Base-by-base conservation (phyloP, 805 yeast genomes). In the Teunomyces cretensis region DNA sequence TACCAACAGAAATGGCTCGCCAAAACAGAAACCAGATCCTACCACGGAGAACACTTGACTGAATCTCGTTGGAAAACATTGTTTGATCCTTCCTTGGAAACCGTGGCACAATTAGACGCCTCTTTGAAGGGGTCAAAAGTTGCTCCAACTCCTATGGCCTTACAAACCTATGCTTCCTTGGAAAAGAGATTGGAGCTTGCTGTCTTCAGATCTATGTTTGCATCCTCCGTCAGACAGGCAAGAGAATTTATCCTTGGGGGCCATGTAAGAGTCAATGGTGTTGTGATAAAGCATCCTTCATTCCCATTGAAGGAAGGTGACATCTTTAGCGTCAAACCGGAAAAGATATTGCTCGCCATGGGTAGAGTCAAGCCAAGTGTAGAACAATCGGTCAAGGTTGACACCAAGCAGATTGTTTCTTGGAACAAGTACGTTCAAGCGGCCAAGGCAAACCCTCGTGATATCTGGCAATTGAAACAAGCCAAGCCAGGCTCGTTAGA, bases 151-250 rank as follows among this genome's bases (percentile, higher is more conserved):
- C 98, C 99, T 7, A 79, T 86, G 70, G 81, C 88, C 36, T 66
- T 90, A 58, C 98, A 94, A 69, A 87, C 97, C 1, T 92, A 74
- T 66, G 96, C 96, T 3, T 83, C 84, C 2, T 70, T 92, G 51
- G 99, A 92, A 65, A 86, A 85, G 60, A 77, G 99, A 61, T 75
- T 92, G 27, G 99, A 92, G 64, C 80, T 86, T 61, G 97, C 97
- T 2, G 57, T 92, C 9, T 94, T 88, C 71, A 83, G 99, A 67
- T 75, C 97, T 14, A 77, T 92, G 86, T 90, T 92, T 72, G 96
- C 98, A 4, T 80, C 96, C 4, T 86, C 96, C 6, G 81, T 89
- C 3, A 83, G 97, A 74, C 98, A 92, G 68, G 96, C 99, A 2
- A 80, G 97, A 55, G 90, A 87, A 61, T 89, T 86, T 57, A 83